phyloP scores from a whole-genome alignment of 2,329 filamentous ascomycete species.

The Fusarium irregulare region DNA sequence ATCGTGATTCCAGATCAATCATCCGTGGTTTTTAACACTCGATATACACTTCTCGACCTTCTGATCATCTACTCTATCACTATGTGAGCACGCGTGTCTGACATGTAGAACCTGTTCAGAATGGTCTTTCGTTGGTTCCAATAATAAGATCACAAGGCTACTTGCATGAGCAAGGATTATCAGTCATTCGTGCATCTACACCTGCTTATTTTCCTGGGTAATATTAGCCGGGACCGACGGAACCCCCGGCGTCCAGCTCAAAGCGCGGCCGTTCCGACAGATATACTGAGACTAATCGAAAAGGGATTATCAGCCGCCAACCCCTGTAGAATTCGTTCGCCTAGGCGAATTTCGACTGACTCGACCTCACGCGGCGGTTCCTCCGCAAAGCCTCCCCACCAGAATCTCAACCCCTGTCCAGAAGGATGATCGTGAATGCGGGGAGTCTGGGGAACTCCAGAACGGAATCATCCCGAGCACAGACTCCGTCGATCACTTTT shows the following conservation, averaged over 20 bases:
- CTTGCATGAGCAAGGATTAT: background rate
- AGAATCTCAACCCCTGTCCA: background rate
- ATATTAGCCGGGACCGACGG: background rate
- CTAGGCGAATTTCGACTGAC: background rate
- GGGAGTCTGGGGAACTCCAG: background rate
- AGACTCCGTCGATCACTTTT: background rate
- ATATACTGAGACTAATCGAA: background rate
- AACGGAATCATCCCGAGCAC: background rate
- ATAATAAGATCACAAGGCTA: too few relatives aligned
- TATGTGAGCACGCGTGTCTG: too few relatives aligned
- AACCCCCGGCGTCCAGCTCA: background rate
- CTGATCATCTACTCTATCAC: rapidly evolving
- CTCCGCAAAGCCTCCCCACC: background rate
- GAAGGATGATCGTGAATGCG: background rate
- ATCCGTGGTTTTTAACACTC: background rate
- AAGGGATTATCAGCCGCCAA: background rate
- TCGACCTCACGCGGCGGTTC: background rate
- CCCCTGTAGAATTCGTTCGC: background rate
- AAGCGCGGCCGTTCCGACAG: background rate
- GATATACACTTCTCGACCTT: too few relatives aligned
- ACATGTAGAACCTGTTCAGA: too few relatives aligned
- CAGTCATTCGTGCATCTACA: background rate
- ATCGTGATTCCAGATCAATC: background rate
- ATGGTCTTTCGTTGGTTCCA: too few relatives aligned
- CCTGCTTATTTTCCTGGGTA: background rate